These are phyloP conservation scores for Solanum pinnatisectum DNA, from an alignment of 257 asterid species.

Conservation along the genomic window DNA sequence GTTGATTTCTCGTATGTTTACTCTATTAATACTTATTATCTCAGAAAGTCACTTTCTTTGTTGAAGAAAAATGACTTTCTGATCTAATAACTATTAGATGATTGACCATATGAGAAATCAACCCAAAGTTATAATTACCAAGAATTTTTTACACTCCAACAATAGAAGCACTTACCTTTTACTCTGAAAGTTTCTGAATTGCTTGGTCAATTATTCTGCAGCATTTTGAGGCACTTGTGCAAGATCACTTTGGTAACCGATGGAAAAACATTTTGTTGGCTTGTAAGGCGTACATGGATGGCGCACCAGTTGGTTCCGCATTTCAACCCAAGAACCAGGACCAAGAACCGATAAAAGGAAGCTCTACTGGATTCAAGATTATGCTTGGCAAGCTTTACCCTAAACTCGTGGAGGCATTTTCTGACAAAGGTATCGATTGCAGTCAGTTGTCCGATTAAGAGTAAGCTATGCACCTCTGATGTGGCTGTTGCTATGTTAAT, in stretches of 20 bases:
- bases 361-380: constrained; percentile 85
- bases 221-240: constrained; percentile 82
- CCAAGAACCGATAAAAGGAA: constrained; percentile 33
- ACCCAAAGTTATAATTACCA: background rate
- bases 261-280: constrained; percentile 48
- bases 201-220: constrained; percentile 17
- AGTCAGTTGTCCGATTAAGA: constrained; percentile 17
- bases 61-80: background rate
- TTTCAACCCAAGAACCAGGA: constrained; percentile 17
- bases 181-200: background rate
- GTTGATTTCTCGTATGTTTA: background rate
- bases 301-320: constrained; percentile 63
- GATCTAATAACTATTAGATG: background rate
- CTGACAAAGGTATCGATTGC: constrained; percentile 54
- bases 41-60: background rate
- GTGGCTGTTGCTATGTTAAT: background rate
- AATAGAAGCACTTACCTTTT: background rate
- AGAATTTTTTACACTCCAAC: background rate
- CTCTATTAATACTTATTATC: background rate
- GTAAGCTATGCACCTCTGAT: background rate
- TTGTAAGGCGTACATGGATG: constrained; percentile 71
- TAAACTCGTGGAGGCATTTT: constrained; percentile 63
- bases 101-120: background rate
- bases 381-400: constrained; percentile 72
- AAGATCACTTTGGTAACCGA: constrained; percentile 57